Conservation (phyloP, 1,284 basidiomycete genomes). For the Porodaedalea pini region DNA sequence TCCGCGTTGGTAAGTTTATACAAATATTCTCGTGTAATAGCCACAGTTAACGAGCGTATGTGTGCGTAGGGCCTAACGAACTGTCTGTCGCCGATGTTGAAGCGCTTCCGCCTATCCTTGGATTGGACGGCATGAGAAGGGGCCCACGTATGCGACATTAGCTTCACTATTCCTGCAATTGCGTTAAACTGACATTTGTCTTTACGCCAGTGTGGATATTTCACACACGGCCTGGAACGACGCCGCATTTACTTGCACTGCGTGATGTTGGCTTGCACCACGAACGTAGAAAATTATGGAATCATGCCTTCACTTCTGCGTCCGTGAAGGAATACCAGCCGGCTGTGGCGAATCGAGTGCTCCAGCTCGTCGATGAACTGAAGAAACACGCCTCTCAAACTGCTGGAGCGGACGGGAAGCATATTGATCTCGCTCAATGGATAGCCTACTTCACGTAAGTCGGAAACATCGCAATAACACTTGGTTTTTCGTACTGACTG, state of each 20-base stretch:
- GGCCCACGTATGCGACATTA: slow-evolving; percentile 1
- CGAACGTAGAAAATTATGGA: slow-evolving; percentile 40
- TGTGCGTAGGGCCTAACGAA: slow-evolving; percentile 36
- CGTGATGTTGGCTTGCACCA: slow-evolving; percentile 36
- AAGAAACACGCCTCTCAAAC: slow-evolving; percentile 16
- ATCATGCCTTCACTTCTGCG: slow-evolving; percentile 36
- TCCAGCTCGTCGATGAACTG: slow-evolving; percentile 34
- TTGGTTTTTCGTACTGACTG: not conserved
- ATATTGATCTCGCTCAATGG: slow-evolving; percentile 34
- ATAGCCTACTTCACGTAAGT: slow-evolving; percentile 30
- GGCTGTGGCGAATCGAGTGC: slow-evolving; percentile 31
- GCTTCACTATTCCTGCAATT: not conserved
- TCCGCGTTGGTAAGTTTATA: slow-evolving; percentile 25
- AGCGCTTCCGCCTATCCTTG: slow-evolving; percentile 30
- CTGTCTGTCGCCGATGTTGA: slow-evolving; percentile 31
- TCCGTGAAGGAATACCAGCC: slow-evolving; percentile 39
- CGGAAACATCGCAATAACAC: not conserved
- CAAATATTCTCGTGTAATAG: too few species aligned
- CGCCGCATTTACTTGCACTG: not conserved
- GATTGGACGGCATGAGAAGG: slow-evolving; percentile 24
- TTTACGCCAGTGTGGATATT: not conserved
- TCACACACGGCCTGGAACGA: not conserved
- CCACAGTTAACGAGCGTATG: too few species aligned
- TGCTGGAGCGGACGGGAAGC: not conserved
- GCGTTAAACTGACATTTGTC: not conserved